Percentiles rank a stretch among this genome's conserved stretches.
Evolutionary conservation across 2,329 filamentous ascomycete species (phyloP).

Genomic region (Microcyclospora pomicola): DNA sequence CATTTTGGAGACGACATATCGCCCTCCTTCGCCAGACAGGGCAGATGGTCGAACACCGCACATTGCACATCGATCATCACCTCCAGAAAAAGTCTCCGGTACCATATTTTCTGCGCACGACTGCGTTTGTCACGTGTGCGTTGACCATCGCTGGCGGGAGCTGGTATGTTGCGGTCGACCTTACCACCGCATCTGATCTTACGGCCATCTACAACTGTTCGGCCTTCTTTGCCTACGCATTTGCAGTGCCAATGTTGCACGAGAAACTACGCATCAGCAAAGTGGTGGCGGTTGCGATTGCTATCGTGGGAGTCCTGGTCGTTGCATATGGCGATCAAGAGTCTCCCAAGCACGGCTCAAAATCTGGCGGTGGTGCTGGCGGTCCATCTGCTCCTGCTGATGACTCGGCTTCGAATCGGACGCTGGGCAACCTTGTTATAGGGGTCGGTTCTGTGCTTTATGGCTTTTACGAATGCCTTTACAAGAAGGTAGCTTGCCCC

Average conservation of each 20-base stretch:
- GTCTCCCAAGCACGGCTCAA: slow-evolving; percentile 37
- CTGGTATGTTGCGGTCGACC: slow-evolving; percentile 89
- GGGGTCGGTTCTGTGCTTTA: slow-evolving; percentile 84
- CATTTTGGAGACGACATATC: slow-evolving; percentile 70
- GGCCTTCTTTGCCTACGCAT: slow-evolving; percentile 96
- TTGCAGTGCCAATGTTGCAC: slow-evolving; percentile 77
- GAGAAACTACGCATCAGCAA: slow-evolving; percentile 78
- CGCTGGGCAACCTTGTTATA: slow-evolving; percentile 82
- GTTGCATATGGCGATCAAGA: slow-evolving; percentile 76
- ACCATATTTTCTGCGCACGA: slow-evolving; percentile 66
- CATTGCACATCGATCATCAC: slow-evolving; percentile 47
- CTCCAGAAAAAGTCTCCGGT: slow-evolving; percentile 39
- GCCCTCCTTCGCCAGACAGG: slow-evolving; percentile 51
- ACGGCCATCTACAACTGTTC: slow-evolving; percentile 99
- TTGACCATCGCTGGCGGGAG: slow-evolving; percentile 82
- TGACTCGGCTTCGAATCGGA: slow-evolving; percentile 49
- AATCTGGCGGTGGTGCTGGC: slow-evolving; percentile 41
- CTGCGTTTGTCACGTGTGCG: slow-evolving; percentile 67
- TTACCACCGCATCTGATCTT: slow-evolving; percentile 85
- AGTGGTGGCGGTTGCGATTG: slow-evolving; percentile 70
- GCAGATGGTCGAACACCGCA: slow-evolving; percentile 74
- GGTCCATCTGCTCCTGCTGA: slow-evolving; percentile 30
- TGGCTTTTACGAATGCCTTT: slow-evolving; percentile 91
- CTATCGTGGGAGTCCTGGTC: slow-evolving; percentile 80
- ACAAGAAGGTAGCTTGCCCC: slow-evolving; percentile 86